Evolutionary conservation across 2,329 filamentous ascomycete species (phyloP), one percentile per base, ranked within the genome.

Genomic region (Grosmannia clavigera): DNA sequence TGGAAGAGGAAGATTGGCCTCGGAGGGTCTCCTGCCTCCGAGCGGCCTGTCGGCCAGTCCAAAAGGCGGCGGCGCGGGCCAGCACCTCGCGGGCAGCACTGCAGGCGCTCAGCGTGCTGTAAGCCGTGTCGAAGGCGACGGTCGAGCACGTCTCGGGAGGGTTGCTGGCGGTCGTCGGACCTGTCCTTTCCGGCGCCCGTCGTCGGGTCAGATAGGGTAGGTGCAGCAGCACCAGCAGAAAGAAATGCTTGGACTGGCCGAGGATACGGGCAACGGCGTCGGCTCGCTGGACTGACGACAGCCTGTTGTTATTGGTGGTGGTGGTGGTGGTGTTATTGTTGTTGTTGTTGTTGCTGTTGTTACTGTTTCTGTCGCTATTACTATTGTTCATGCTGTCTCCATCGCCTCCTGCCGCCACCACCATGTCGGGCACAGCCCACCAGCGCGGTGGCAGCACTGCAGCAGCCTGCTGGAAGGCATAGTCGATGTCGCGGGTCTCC

Each of bases 191-290:
- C 62, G 1, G 68, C 64, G 19, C 35, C 12, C 50, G 54, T 25
- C 72, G 69, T 14, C 71, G 73, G 6, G 80, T 70, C 64, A 81
- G 74, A 60, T 78, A 81, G 0, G 79, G 79, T 0, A 81, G 70
- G 61, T 82, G 79, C 0, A 81, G 71, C n/a, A 77, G 71, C 35
- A 76, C 73, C 6, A 81, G 68, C 6, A 81, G 68, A 25, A 75
- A 72, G 62, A 75, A 75, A 61, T 81, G 76, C 43, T 61, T 61
- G 0, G 80, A 66, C 56, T 75, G 73, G 9, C 65, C 63, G 58
- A 68, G 61, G 1, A 66, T 69, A 31, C 74, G 68, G 60, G 29
- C 67, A 46, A 60, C 61, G 58, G 59, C 65, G 57, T 65, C 66
- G 25, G 54, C 51, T 25, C 25, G 63, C 50, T 1, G 64, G 61